Conservation (phyloP, 352 stramenopile genomes). For the Phytophthora palmivora region DNA sequence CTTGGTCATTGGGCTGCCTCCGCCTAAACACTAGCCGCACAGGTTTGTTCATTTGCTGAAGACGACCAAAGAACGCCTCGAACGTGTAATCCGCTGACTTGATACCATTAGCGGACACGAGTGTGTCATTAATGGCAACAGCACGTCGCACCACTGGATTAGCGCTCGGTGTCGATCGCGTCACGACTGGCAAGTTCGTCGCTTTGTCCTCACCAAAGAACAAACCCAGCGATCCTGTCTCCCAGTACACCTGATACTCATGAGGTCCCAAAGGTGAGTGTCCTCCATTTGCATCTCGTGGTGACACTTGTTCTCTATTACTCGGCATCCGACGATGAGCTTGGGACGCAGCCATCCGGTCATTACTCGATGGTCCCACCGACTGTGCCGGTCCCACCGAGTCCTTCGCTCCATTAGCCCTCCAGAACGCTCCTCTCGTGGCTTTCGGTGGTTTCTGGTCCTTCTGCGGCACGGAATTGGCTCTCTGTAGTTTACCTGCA, state of each 20-base stretch:
- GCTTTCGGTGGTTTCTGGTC: slow-evolving; percentile 55
- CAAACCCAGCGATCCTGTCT: slow-evolving; percentile 79
- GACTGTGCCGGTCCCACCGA: slow-evolving; percentile 23
- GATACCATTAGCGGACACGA: slow-evolving; percentile 81
- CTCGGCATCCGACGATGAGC: slow-evolving; percentile 19
- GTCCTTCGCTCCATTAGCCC: slow-evolving; percentile 51
- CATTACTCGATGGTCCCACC: slow-evolving; percentile 12
- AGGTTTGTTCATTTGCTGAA: slow-evolving; percentile 89
- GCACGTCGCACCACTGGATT: slow-evolving; percentile 75
- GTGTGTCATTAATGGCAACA: slow-evolving; percentile 78
- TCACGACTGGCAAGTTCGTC: slow-evolving; percentile 82
- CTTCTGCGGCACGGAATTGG: slow-evolving; percentile 65
- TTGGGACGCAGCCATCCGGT: slow-evolving; percentile 24
- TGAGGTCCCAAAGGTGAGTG: slow-evolving; percentile 31
- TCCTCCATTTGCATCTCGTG: slow-evolving; percentile 26
- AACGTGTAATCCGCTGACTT: slow-evolving; percentile 78
- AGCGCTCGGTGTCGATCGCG: slow-evolving; percentile 66
- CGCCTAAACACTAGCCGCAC: slow-evolving; percentile 77
- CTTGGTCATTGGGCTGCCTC: slow-evolving; percentile 40
- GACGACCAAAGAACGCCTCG: slow-evolving; percentile 78
- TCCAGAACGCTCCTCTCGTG: slow-evolving; percentile 69
- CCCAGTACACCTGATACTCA: slow-evolving; percentile 84
- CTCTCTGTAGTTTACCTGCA: slow-evolving; percentile 50
- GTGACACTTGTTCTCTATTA: slow-evolving; percentile 50
- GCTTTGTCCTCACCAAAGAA: slow-evolving; percentile 84